Evolutionary conservation across 371 early-diverging fungal species (phyloP), one percentile per base, ranked within the genome.

Genomic region (Catenaria anguillulae): DNA sequence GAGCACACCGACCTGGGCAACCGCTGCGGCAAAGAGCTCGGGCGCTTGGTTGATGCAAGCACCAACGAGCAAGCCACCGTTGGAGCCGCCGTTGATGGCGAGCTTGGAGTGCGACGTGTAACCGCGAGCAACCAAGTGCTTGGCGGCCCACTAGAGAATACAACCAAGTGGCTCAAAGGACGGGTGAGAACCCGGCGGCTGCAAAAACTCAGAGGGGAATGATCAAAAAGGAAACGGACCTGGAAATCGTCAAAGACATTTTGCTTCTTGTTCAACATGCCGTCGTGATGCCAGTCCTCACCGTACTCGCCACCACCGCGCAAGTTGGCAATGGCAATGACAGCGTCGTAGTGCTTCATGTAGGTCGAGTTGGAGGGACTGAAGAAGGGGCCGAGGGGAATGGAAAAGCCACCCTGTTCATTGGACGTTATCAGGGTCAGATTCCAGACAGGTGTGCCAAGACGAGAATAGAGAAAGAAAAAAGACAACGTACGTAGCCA

Each of bases 81-180:
- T 84, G n/a, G 84, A 84, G 0, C 78, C 87, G 63, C 85, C 84
- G 55, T 84, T 81, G 63, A 85, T 85, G 33, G 78, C 73, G 33
- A 84, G 62, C 10, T 79, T 74, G n/a, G 64, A 65, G 37, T 75
- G 71, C 13, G 73, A 45, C 2, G 78, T 75, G 62, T 71, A 73
- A 24, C 72, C 70, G n/a, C 71, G 65, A 36, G 65, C 50, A 34
- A 71, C 65, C 42, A 78, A 61, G 58, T 70, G 74, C 63, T 69
- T 66, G 56, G 78, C 75, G 12, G 75, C 77, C 26, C 62, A 69
- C 62, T n/a, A n/a, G n/a, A n/a, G n/a, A n/a, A n/a, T n/a, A n/a
- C n/a, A n/a, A n/a, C n/a, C n/a, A n/a, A n/a, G n/a, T n/a, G n/a
- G n/a, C n/a, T n/a, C n/a, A n/a, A n/a, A n/a, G n/a, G n/a, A n/a